phyloP scores from a whole-genome alignment of 192 early-diverging fungal species.

The Coemansia sp. region DNA sequence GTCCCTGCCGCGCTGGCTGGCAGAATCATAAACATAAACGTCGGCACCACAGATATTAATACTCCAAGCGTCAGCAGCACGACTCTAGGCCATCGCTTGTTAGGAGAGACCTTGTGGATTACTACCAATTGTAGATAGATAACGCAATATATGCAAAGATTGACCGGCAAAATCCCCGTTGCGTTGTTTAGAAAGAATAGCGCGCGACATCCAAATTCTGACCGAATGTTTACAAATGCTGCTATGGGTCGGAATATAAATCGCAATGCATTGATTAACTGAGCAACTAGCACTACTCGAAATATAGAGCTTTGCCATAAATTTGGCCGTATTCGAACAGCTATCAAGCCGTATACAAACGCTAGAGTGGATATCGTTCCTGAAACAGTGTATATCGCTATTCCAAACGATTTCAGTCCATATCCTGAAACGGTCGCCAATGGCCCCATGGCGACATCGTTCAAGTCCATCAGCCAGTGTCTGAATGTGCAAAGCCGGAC shows the following conservation, averaged over 20 bases:
- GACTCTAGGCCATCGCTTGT: slow-evolving; percentile 28
- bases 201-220: slow-evolving; percentile 26
- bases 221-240: background rate
- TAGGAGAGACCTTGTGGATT: slow-evolving; percentile 30
- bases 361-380: background rate
- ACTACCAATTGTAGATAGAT: slow-evolving; percentile 43
- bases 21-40: slow-evolving; percentile 15
- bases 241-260: slow-evolving; percentile 25
- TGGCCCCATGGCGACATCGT: slow-evolving; percentile 9
- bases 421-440: slow-evolving; percentile 2
- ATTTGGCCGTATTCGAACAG: background rate
- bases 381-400: slow-evolving; percentile 9
- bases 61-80: slow-evolving; percentile 14
- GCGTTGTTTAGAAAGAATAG: slow-evolving; percentile 25
- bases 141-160: slow-evolving; percentile 30
- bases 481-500: background rate
- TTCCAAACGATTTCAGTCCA: slow-evolving; percentile 11
- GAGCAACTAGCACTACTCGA: slow-evolving; percentile 29
- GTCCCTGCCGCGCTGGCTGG: background rate
- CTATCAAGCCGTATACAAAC: slow-evolving; percentile 1
- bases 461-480: background rate
- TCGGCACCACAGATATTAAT: slow-evolving; percentile 15
- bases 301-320: slow-evolving; percentile 24
- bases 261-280: slow-evolving; percentile 30
- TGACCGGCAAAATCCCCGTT: slow-evolving; percentile 3